These are phyloP conservation scores for Haplosporangium gracile DNA, from an alignment of 192 early-diverging fungal genomes.

Conservation along the genomic window DNA sequence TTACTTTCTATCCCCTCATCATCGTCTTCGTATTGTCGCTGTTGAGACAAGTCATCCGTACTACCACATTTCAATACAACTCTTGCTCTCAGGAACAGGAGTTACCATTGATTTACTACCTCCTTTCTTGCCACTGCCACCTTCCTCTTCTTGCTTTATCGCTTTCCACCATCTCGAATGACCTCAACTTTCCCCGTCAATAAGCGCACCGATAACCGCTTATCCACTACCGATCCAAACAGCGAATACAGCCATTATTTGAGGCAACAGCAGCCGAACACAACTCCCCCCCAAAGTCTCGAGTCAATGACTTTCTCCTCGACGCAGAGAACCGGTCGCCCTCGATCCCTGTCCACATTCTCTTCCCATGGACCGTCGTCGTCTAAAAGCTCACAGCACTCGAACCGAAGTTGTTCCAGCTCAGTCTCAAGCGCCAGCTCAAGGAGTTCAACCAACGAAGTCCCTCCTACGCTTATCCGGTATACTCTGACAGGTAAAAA, in stretches of 20 bases:
- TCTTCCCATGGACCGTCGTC: constrained; percentile 5
- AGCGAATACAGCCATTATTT: constrained; percentile 39
- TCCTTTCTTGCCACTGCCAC: too few species aligned
- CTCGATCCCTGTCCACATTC: constrained; percentile 14
- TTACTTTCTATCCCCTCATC: background rate
- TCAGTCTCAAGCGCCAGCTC: constrained; percentile 20
- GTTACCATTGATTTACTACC: too few species aligned
- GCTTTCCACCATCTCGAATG: background rate
- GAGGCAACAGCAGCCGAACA: constrained; percentile 22
- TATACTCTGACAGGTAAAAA: constrained; percentile 19
- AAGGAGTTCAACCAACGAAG: constrained; percentile 17
- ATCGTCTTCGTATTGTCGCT: too few species aligned
- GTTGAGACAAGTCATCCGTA: too few species aligned
- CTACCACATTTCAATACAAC: too few species aligned
- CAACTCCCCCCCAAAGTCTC: background rate
- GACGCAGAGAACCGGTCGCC: background rate
- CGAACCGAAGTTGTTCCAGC: background rate
- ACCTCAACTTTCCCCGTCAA: background rate
- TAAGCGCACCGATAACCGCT: constrained; percentile 27
- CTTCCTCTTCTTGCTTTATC: background rate
- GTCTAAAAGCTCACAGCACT: constrained; percentile 17
- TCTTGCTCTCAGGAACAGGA: too few species aligned
- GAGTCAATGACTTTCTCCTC: background rate
- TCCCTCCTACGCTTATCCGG: background rate
- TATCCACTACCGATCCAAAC: constrained; percentile 21